Evolutionary conservation across 768 basidiomycete genomes (phyloP).

Genomic region (Hirschioporus abietinus): DNA sequence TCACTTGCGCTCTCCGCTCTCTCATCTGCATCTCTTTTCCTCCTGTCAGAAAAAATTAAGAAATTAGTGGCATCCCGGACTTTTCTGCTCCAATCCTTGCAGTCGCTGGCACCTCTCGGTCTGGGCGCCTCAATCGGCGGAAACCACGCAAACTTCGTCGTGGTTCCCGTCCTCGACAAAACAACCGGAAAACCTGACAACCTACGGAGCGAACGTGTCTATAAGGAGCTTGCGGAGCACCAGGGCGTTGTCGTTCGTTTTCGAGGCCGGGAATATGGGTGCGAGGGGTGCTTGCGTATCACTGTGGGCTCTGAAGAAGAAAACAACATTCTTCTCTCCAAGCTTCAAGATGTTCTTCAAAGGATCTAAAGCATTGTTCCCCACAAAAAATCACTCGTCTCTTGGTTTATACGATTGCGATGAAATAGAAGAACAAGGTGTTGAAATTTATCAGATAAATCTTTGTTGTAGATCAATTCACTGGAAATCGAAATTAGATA

Average conservation of each 20-base stretch:
- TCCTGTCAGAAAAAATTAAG: conserved; percentile 61
- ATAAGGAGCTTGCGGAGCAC: conserved; percentile 79
- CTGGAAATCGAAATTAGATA: no score
- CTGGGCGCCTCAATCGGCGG: conserved; percentile 70
- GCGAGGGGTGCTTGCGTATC: conserved; percentile 80
- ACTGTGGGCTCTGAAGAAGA: conserved; percentile 86
- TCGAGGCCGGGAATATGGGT: conserved; percentile 82
- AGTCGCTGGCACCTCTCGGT: conserved; percentile 36
- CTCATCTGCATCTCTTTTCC: conserved; percentile 50
- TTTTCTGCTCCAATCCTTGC: conserved; percentile 46
- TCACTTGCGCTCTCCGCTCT: conserved; percentile 76
- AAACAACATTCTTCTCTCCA: conserved; percentile 53
- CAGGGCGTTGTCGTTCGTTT: conserved; percentile 87
- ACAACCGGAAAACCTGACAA: conserved; percentile 47
- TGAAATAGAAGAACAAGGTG: not conserved
- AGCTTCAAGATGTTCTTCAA: conserved; percentile 46
- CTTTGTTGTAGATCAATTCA: not conserved
- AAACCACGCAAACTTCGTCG: conserved; percentile 85
- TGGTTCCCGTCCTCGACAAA: conserved; percentile 67
- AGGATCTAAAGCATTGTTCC: conserved; percentile 11
- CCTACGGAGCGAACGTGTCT: conserved; percentile 54
- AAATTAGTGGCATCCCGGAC: conserved; percentile 56
- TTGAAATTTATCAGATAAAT: not conserved
- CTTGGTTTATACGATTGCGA: not conserved
- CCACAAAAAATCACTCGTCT: not conserved